phyloP scores from a whole-genome alignment of 1,284 basidiomycete species.

The Vanrija humicola region DNA sequence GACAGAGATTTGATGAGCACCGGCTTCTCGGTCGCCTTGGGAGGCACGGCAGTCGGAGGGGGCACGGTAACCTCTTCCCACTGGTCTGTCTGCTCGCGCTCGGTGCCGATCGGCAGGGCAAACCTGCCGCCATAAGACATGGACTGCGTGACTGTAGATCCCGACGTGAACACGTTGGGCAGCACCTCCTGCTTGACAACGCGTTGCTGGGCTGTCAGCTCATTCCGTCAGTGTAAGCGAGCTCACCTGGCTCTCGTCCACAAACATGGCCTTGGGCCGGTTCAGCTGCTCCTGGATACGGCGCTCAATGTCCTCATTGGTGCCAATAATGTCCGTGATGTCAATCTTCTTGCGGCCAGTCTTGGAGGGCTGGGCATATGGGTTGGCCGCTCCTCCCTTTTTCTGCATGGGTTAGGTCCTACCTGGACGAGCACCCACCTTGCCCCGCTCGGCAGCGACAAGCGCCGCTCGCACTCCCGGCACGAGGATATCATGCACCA shows the following conservation, averaged over 20 bases:
- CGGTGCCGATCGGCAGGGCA: conserved; percentile 78
- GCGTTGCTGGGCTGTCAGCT: conserved; percentile 40
- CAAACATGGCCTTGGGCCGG: conserved; percentile 36
- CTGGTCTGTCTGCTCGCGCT: conserved; percentile 53
- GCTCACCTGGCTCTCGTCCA: conserved; percentile 30
- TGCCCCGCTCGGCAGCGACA: conserved; percentile 5
- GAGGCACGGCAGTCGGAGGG: conserved; percentile 74
- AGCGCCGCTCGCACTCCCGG: conserved; percentile 31
- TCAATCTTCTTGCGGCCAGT: conserved; percentile 25
- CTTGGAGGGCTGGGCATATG: too few species aligned
- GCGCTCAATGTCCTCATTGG: conserved; percentile 26
- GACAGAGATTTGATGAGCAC: conserved; percentile 74
- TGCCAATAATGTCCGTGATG: conserved; percentile 39
- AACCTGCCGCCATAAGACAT: conserved; percentile 70
- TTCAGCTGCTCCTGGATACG: conserved; percentile 41
- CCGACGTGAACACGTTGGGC: conserved; percentile 85
- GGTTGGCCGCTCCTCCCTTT: conserved; percentile 1
- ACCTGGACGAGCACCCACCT: background rate
- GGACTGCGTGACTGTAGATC: conserved; percentile 59
- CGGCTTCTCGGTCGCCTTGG: conserved; percentile 66
- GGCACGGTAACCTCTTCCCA: conserved; percentile 81
- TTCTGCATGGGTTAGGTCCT: background rate
- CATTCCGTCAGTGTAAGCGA: background rate
- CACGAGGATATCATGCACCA: conserved; percentile 42
- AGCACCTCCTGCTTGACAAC: conserved; percentile 60